phyloP scores from a whole-genome alignment of 208 protist genomes.

The Balamuthia mandrillaris region DNA sequence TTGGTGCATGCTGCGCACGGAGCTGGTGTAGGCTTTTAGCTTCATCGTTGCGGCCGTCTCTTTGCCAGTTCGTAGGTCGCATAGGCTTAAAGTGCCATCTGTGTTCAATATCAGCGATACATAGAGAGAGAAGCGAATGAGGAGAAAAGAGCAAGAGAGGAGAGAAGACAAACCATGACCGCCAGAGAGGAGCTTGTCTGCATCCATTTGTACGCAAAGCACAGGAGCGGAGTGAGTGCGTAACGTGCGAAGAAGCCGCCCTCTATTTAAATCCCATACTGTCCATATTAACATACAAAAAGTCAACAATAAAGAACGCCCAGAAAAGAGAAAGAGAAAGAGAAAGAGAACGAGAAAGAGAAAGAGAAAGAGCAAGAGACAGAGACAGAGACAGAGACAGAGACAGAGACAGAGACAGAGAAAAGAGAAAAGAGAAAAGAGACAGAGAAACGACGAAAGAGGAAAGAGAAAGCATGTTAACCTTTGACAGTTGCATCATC shows the following conservation, averaged over 20 bases:
- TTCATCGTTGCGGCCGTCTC: background rate
- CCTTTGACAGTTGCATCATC: background rate
- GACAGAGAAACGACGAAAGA: background rate
- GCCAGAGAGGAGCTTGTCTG: background rate
- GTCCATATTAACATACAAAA: background rate
- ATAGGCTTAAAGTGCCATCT: background rate
- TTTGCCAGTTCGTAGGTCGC: background rate
- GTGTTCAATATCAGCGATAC: background rate
- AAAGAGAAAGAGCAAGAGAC: background rate
- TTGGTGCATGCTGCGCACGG: background rate
- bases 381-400: background rate
- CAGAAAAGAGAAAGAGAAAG: background rate
- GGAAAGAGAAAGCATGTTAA: no score
- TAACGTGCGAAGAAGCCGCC: background rate
- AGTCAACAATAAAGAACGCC: no score
- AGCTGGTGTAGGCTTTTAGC: background rate
- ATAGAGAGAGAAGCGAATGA: background rate
- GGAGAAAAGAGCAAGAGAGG: background rate
- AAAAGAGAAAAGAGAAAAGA: background rate
- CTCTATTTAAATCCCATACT: slow-evolving; percentile 12
- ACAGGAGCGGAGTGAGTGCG: background rate
- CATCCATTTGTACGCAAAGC: slow-evolving; percentile 16
- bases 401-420: background rate
- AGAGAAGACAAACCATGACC: background rate
- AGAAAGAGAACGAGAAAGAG: background rate